A percentile compares a stretch with the other conserved stretches of the same genome.
phyloP scores from a whole-genome alignment of 192 early-diverging fungal species.

The Linnemannia zychae region DNA sequence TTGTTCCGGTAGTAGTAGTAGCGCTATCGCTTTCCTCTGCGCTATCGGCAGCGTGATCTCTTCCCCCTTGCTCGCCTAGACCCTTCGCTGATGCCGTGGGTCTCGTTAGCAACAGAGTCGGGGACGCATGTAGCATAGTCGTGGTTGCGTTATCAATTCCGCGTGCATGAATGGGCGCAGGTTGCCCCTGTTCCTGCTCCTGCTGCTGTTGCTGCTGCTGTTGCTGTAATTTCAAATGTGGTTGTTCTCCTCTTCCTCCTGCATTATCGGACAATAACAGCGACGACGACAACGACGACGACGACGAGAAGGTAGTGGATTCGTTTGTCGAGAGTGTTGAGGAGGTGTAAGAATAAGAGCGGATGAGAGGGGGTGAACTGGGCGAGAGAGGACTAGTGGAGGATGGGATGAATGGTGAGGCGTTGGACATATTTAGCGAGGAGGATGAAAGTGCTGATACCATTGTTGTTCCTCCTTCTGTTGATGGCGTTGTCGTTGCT shows the following conservation, averaged over 20 bases:
- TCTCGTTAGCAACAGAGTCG: neutral
- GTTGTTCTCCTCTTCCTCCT: neutral
- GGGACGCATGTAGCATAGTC: neutral
- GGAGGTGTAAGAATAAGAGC: neutral
- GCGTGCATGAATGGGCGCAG: neutral
- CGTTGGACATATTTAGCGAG: neutral
- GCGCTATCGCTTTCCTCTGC: neutral
- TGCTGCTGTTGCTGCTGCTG: neutral
- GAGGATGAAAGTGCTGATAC: neutral
- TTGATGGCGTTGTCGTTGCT: neutral
- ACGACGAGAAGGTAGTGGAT: too few species aligned
- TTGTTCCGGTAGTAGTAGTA: neutral
- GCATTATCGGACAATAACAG: neutral
- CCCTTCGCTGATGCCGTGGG: neutral
- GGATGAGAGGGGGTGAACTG: neutral
- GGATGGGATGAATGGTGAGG: neutral
- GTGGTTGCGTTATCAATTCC: neutral
- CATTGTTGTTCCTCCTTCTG: neutral
- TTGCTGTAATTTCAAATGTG: too few species aligned
- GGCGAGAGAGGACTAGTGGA: neutral
- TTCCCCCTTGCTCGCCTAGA: neutral
- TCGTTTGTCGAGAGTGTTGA: neutral
- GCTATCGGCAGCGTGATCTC: neutral
- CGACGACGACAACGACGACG: neutral
- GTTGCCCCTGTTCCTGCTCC: neutral